Percentiles rank a stretch among this genome's conserved stretches.
Evolutionary conservation across 495 filamentous ascomycete species (phyloP).

Genomic region (Corynascus novoguineensis): DNA sequence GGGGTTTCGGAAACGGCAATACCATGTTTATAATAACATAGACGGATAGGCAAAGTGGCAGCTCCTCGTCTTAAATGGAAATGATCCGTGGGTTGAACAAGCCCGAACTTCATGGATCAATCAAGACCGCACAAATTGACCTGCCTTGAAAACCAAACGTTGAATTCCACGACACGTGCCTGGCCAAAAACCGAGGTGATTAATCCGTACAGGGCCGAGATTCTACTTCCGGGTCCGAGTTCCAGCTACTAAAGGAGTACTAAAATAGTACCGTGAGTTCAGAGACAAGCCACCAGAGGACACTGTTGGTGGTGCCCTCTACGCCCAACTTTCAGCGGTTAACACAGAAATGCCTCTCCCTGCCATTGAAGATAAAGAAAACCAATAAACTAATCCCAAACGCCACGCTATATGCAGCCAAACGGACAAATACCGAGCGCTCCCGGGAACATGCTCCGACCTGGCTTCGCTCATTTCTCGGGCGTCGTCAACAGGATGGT

Average conservation of each 20-base stretch:
- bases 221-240: background rate
- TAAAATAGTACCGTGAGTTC: background rate
- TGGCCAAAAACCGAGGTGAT: background rate
- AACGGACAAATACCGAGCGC: conserved; percentile 13
- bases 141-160: background rate
- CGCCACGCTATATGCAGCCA: conserved; percentile 28
- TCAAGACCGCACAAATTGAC: no score
- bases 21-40: background rate
- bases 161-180: background rate
- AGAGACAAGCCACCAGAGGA: background rate
- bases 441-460: background rate
- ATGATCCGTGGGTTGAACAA: background rate
- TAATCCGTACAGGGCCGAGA: no score
- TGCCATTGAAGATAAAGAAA: conserved; percentile 9
- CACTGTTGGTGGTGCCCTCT: background rate
- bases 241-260: background rate
- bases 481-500: background rate
- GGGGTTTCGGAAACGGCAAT: background rate
- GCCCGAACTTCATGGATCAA: no score
- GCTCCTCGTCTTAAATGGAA: background rate
- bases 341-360: background rate
- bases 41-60: background rate
- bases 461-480: background rate
- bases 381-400: conserved; percentile 18
- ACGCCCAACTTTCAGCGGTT: background rate